Evolutionary conservation across 352 stramenopile genomes (phyloP).

Genomic region (Phytophthora kernoviae): DNA sequence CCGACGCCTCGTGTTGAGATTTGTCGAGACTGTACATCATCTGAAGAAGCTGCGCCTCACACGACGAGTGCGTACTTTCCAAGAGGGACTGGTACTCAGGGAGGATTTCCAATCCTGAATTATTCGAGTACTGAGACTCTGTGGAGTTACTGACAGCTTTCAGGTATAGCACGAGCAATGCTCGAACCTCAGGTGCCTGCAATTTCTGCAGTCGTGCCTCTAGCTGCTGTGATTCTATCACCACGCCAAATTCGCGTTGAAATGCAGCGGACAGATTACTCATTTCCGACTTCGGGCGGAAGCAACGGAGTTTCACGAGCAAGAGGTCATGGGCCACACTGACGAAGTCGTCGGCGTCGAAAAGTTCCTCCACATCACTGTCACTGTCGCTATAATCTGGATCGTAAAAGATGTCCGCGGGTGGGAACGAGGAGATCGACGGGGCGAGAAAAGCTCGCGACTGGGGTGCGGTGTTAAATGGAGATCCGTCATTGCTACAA

Average conservation of each 20-base stretch:
- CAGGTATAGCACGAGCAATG: conserved; percentile 61
- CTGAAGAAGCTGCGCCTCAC: conserved; percentile 66
- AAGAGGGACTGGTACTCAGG: conserved; percentile 56
- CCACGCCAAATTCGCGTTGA: conserved; percentile 45
- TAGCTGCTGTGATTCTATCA: conserved; percentile 40
- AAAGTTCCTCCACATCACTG: conserved; percentile 41
- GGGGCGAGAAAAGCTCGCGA: conserved; percentile 20
- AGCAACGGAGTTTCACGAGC: conserved; percentile 63
- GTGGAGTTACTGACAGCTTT: conserved; percentile 42
- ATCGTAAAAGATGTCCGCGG: conserved; percentile 36
- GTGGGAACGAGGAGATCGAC: conserved; percentile 40
- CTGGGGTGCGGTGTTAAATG: conserved; percentile 1
- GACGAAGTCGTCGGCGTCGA: conserved; percentile 48
- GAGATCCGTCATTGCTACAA: conserved; percentile 1
- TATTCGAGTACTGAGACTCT: conserved; percentile 35
- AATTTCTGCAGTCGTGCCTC: conserved; percentile 45
- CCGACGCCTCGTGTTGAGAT: conserved; percentile 37
- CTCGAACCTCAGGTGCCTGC: conserved; percentile 37
- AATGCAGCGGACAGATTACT: conserved; percentile 48
- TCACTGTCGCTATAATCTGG: conserved; percentile 28
- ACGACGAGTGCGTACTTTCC: conserved; percentile 52
- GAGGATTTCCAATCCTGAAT: conserved; percentile 38
- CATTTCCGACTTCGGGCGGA: conserved; percentile 47
- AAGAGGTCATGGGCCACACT: conserved; percentile 63
- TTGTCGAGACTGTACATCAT: conserved; percentile 76